Evolutionary conservation across 345 rosid species (phyloP).

Genomic region (Linum trigynum): DNA sequence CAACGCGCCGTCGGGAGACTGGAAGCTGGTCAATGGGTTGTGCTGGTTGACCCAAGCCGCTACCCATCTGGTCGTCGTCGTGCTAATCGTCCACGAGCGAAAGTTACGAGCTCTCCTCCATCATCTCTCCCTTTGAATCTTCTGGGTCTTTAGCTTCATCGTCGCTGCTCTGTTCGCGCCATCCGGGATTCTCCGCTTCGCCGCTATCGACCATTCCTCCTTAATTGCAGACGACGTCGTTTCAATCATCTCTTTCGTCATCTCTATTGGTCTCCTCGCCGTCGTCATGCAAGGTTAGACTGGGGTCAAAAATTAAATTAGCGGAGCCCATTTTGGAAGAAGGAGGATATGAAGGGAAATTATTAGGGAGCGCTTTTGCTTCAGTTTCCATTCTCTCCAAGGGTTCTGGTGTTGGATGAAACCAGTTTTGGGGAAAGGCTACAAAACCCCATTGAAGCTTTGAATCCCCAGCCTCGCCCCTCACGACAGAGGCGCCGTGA

Average conservation of each 20-base stretch:
- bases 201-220: conserved; percentile 16
- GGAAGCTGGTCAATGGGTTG: conserved; percentile 33
- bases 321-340: conserved; percentile 26
- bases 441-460: conserved; percentile 60
- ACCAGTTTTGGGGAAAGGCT: conserved; percentile 68
- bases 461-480: conserved; percentile 70
- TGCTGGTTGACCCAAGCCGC: conserved; percentile 75
- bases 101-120: conserved; percentile 49
- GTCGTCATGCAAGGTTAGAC: conserved; percentile 63
- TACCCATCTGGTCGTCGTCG: conserved; percentile 49
- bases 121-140: conserved; percentile 55
- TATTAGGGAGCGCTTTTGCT: conserved; percentile 49
- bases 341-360: conserved; percentile 8
- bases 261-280: conserved; percentile 41
- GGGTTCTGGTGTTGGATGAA: conserved; percentile 91
- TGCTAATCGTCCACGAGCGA: conserved; percentile 60
- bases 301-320: conserved; percentile 34
- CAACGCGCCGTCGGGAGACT: background rate
- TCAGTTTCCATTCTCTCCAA: conserved; percentile 60
- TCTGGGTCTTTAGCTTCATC: conserved; percentile 45
- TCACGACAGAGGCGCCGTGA: conserved; percentile 64
- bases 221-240: conserved; percentile 49
- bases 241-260: conserved; percentile 40
- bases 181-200: conserved; percentile 47
- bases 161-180: conserved; percentile 36